phyloP scores from a whole-genome alignment of 768 basidiomycete genomes.

The Bullera alba region DNA sequence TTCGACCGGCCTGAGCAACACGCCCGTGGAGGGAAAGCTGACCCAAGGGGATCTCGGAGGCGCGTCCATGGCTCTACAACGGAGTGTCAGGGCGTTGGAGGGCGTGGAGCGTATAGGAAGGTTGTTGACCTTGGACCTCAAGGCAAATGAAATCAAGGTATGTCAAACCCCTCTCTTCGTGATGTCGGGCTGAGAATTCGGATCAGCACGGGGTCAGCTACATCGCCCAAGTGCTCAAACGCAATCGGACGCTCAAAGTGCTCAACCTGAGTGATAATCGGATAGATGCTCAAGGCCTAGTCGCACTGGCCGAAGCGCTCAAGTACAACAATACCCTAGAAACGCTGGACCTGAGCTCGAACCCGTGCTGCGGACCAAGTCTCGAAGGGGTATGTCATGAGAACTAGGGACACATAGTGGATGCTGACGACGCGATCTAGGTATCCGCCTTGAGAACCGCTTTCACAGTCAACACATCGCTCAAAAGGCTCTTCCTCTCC shows the following conservation, averaged over 20 bases:
- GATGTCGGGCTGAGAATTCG: slow-evolving; percentile 3
- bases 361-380: slow-evolving; percentile 83
- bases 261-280: slow-evolving; percentile 92
- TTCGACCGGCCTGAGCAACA: slow-evolving; percentile 44
- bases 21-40: slow-evolving; percentile 22
- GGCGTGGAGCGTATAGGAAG: slow-evolving; percentile 76
- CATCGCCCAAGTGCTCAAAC: slow-evolving; percentile 88
- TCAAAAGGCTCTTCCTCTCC: slow-evolving; percentile 87
- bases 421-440: slow-evolving; percentile 25
- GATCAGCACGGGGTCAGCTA: slow-evolving; percentile 69
- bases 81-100: slow-evolving; percentile 85
- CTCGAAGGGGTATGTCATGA: slow-evolving; percentile 66
- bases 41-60: slow-evolving; percentile 29
- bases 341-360: slow-evolving; percentile 85
- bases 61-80: slow-evolving; percentile 60
- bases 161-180: slow-evolving; percentile 42
- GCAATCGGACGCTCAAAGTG: slow-evolving; percentile 89
- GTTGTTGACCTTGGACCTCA: slow-evolving; percentile 79
- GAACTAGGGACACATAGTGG: not conserved
- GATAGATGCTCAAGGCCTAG: slow-evolving; percentile 73
- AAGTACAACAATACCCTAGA: slow-evolving; percentile 94
- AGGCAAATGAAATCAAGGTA: slow-evolving; percentile 84
- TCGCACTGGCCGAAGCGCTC: slow-evolving; percentile 80
- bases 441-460: slow-evolving; percentile 71
- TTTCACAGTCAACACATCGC: slow-evolving; percentile 81